Conservation (phyloP, 2,329 filamentous ascomycete species). For the Ascochyta lentis region DNA sequence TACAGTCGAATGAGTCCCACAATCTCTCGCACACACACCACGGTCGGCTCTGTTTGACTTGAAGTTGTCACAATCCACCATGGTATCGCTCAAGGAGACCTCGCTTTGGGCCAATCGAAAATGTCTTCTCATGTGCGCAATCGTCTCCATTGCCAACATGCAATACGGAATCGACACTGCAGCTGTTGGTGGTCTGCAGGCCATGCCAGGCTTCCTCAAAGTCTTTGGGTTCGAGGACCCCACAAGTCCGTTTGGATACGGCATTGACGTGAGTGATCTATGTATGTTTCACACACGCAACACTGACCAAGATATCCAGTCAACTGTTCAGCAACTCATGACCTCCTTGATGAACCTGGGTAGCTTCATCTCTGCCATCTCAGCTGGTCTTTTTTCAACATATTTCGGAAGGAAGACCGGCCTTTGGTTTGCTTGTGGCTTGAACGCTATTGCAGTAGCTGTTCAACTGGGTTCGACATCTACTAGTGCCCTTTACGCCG, state of each 20-base stretch:
- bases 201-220: constrained; percentile 56
- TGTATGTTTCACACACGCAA: not conserved
- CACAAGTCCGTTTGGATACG: constrained; percentile 45
- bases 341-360: constrained; percentile 60
- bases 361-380: constrained; percentile 58
- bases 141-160: constrained; percentile 58
- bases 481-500: constrained; percentile 48
- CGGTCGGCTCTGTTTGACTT: not conserved
- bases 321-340: constrained; percentile 61
- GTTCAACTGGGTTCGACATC: constrained; percentile 27
- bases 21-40: too few species aligned
- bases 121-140: constrained; percentile 56
- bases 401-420: constrained; percentile 56
- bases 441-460: constrained; percentile 52
- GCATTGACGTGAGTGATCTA: constrained; percentile 49
- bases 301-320: constrained; percentile 31
- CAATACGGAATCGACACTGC: constrained; percentile 61
- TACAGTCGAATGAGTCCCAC: too few species aligned
- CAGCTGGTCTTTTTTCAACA: constrained; percentile 56
- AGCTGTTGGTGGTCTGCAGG: constrained; percentile 50
- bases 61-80: not conserved
- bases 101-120: constrained; percentile 48
- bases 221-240: constrained; percentile 60
- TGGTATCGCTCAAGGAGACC: constrained; percentile 13
- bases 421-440: constrained; percentile 56